Evolutionary conservation across 768 basidiomycete genomes (phyloP), one percentile per base, ranked within the genome.

Genomic region (Auricularia sp.): DNA sequence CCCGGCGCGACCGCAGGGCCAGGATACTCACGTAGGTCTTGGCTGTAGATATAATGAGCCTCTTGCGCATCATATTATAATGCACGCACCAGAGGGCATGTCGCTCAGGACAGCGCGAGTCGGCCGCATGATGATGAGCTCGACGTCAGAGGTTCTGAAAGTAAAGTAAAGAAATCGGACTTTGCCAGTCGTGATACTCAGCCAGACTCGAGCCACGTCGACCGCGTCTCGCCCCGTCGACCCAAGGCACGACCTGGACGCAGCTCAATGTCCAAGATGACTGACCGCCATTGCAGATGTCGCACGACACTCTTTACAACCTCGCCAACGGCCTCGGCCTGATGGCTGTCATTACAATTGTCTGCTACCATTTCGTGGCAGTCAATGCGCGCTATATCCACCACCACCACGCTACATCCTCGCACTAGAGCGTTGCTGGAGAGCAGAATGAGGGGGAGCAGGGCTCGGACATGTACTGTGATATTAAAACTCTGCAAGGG

Each of bases 331-430:
- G 84, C 35, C 85, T 95, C 18, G 94, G 94, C 44, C 79, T 87
- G 44, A 79, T 91, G 63, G 90, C 95, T 35, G 93, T 98, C 88
- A 71, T 92, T 69, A 86, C 90, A 4, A 88, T 94, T 64, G 87
- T 98, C 63, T 83, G 85, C 59, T 97, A 95, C 76, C 95, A 98
- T 77, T 84, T 96, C 70, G 79, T 98, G 62, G 88, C 91, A 39
- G 92, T 96, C 67, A 95, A 95, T 70, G 84, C 85, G 47, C 81
- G 82, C 24, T 71, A 79, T 67, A 67, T 82, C 42, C 72, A 72
- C 73, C 74, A 66, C 24, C 56, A 59, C 56, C 16, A 10, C 5
- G 18, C 14, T 1, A 13, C 18, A 18, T 16, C 18, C 21, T 51
- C 47, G 47, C 14, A 51, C 16, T 51, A 18, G 14, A 21, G 29